Percentiles rank a stretch among this genome's conserved stretches.
Evolutionary conservation across 2,329 filamentous ascomycete genomes (phyloP).

Genomic region (Cladobotryum protrusum): DNA sequence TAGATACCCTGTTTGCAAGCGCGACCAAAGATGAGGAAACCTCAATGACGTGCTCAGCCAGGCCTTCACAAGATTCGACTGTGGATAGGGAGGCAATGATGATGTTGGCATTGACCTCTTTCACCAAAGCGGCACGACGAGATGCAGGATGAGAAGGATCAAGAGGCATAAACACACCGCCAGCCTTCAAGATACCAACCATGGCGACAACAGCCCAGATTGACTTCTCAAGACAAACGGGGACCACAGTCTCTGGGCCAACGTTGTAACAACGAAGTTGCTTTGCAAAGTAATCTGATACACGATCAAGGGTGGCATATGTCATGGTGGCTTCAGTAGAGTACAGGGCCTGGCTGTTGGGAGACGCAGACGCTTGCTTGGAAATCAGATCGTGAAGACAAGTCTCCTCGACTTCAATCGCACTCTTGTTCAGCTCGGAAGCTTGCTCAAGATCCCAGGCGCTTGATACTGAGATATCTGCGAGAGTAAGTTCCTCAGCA

Average conservation of each 20-base stretch:
- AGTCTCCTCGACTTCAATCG: background rate
- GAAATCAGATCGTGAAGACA: slow-evolving; percentile 6
- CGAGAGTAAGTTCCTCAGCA: background rate
- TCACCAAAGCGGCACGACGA: slow-evolving; percentile 7
- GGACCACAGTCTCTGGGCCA: background rate
- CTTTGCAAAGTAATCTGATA: slow-evolving; percentile 1
- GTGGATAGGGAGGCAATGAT: background rate
- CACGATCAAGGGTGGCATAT: background rate
- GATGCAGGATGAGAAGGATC: slow-evolving; percentile 5
- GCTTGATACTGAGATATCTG: background rate
- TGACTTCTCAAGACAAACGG: slow-evolving; percentile 9
- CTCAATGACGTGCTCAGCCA: background rate
- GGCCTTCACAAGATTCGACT: background rate
- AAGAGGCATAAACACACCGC: slow-evolving; percentile 6
- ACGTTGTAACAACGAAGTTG: slow-evolving; percentile 1
- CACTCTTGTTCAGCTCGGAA: slow-evolving; percentile 1
- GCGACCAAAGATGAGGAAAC: background rate
- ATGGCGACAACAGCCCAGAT: slow-evolving; percentile 5
- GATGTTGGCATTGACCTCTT: background rate
- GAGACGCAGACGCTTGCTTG: no score
- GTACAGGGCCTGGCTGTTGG: background rate
- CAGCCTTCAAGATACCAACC: slow-evolving; percentile 7
- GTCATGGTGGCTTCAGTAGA: background rate
- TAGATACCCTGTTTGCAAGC: background rate
- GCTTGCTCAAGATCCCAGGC: slow-evolving; percentile 4